Base-by-base conservation (phyloP, 2,329 filamentous ascomycete species). In the Aspergillus persii region DNA sequence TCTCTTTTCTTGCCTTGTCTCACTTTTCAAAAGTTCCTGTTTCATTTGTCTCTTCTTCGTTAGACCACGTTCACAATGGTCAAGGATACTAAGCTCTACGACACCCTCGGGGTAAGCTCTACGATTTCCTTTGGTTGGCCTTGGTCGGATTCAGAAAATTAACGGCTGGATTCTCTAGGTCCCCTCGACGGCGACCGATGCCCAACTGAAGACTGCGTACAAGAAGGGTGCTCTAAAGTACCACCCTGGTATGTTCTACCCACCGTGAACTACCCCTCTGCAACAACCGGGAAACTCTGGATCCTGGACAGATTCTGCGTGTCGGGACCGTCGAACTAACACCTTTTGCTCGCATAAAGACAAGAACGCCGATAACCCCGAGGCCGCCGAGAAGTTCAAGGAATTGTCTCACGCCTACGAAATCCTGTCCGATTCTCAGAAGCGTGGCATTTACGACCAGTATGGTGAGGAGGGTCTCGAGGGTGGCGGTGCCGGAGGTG, bases 381-480 rank as follows among this genome's bases (percentile, higher is more conserved):
- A 88, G 29, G 93, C 95, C 54, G 92, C 94, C 69, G 92, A 96
- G 62, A 99, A 97, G 80, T 99, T 99, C 88, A 98, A 99, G 83
- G 93, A 97, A 71, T 85, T 97, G 62, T 96, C 92, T 66, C 89
- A 94, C 74, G 95, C 95, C 62, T 99, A 98, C 80, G 95, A 99
- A 82, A 85, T 96, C 67, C 88, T 99, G 18, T 95, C 90, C 69
- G 95, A 99, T 74, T 77, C 90, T 44, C 90, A 97, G 77, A 97
- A 97, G 84, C 91, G 95, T 74, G 80, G 87, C 69, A 76, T 98
- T 63, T 99, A 99, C 78, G 95, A 99, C 73, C 92, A 97, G 79
- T 96, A 96, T 88, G 95, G 95, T 68, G 93, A 99, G 81, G 92
- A 96, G 71, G 95, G 95, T 63, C 86, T 99, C 53, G 94, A 98